Conservation (phyloP, 148 eudicot species). For the Camellia sinensis region DNA sequence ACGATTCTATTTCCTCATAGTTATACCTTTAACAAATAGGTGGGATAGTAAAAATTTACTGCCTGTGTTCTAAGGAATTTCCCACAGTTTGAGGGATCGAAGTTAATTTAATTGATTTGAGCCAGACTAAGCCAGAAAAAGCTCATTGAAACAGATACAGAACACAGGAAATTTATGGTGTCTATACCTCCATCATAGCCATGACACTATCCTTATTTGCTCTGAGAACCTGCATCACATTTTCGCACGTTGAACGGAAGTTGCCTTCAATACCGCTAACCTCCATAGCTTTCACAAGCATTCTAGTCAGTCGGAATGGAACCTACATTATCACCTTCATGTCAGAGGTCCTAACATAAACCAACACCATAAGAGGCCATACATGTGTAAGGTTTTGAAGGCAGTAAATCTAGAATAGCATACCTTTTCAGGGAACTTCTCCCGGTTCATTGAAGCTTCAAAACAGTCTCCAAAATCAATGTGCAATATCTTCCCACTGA, state of each 20-base stretch:
- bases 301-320: conserved; percentile 96
- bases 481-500: conserved; percentile 95
- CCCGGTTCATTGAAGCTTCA: conserved; percentile 99
- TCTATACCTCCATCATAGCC: conserved; percentile 99
- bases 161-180: neutral
- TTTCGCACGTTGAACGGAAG: conserved; percentile 97
- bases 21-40: neutral
- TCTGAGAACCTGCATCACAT: conserved; percentile 96
- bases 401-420: neutral
- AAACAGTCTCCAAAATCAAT: conserved; percentile 99
- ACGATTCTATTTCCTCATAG: too few species aligned
- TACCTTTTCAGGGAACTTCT: conserved; percentile 97
- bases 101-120: neutral
- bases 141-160: neutral
- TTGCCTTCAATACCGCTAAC: conserved; percentile 98
- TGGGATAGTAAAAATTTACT: neutral
- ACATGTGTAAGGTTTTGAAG: neutral
- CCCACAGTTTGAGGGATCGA: too few species aligned
- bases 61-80: neutral
- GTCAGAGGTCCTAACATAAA: neutral
- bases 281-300: conserved; percentile 99
- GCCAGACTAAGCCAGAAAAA: neutral
- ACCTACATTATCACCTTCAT: conserved; percentile 46
- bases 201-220: conserved; percentile 96
- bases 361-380: neutral